Conservation (phyloP, 2,329 filamentous ascomycete species). For the Monosporascus sp. region DNA sequence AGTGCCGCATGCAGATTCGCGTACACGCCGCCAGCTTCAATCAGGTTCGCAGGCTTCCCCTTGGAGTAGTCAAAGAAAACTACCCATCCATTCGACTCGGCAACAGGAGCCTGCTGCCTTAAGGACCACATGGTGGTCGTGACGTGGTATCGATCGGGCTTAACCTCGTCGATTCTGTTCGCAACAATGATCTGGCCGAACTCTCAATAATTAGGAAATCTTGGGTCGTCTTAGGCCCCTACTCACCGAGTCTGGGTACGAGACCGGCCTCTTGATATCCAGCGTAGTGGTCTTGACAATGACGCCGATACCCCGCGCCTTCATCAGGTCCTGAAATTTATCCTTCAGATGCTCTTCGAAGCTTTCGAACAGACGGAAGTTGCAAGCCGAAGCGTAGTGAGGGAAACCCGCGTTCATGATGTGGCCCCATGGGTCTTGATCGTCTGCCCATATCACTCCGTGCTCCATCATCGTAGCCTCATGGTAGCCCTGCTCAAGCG, state of each 20-base stretch:
- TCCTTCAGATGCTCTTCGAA: conserved; percentile 11
- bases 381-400: conserved; percentile 5
- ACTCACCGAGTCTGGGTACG: conserved; percentile 10
- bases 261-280: conserved; percentile 7
- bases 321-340: conserved; percentile 10
- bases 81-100: conserved; percentile 7
- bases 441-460: conserved; percentile 9
- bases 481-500: conserved; percentile 8
- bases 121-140: conserved; percentile 10
- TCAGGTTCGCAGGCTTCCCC: conserved; percentile 5
- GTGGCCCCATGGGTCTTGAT: conserved; percentile 10
- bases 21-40: conserved; percentile 7
- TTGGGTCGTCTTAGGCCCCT: too few relatives aligned
- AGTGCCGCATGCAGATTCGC: conserved; percentile 7
- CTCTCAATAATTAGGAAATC: background rate
- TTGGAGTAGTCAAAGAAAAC: conserved; percentile 11
- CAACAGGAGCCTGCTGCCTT: conserved; percentile 5
- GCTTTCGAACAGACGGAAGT: conserved; percentile 9
- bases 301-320: conserved; percentile 6
- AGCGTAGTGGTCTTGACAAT: conserved; percentile 6
- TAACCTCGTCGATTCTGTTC: conserved; percentile 6
- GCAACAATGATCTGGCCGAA: conserved; percentile 10
- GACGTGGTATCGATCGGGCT: conserved; percentile 9
- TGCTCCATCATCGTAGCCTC: conserved; percentile 9
- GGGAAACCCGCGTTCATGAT: conserved; percentile 9